A percentile compares a stretch with the other conserved stretches of the same genome.
Evolutionary conservation across 768 basidiomycete species (phyloP).

Genomic region (Sistotremastrum niveocremeum): DNA sequence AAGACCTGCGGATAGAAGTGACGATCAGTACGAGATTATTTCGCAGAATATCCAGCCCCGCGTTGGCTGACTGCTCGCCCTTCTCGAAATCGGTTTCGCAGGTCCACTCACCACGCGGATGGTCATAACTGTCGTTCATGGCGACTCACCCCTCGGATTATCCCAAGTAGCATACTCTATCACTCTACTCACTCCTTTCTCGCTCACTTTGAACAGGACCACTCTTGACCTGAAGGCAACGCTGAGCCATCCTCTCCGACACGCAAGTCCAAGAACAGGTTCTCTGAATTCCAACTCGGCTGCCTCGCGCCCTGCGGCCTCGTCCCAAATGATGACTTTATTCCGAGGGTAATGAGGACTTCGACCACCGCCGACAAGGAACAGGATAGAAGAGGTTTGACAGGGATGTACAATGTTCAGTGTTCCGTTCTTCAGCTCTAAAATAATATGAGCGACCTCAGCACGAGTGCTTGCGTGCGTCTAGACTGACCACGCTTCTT

Average conservation of each 20-base stretch:
- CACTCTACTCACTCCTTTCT: constrained; percentile 40
- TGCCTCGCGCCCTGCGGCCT: constrained; percentile 58
- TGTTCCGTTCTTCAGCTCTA: constrained; percentile 72
- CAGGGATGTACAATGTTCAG: constrained; percentile 64
- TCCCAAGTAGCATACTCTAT: constrained; percentile 81
- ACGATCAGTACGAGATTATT: not conserved
- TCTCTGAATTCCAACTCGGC: constrained; percentile 86
- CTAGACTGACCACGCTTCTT: constrained; percentile 58
- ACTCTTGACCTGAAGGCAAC: constrained; percentile 71
- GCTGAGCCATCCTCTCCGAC: constrained; percentile 72
- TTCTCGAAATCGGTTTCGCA: too few species aligned
- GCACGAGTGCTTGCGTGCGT: constrained; percentile 2
- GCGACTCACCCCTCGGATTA: constrained; percentile 58
- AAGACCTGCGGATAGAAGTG: constrained; percentile 37
- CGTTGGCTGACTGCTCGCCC: too few species aligned
- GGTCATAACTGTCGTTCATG: too few species aligned
- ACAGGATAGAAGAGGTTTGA: constrained; percentile 70
- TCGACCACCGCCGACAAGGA: constrained; percentile 76
- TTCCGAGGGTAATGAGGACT: constrained; percentile 86
- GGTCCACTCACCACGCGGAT: too few species aligned
- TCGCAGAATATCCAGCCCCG: too few species aligned
- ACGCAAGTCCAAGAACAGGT: constrained; percentile 64
- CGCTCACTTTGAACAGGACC: constrained; percentile 60
- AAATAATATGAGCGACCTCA: constrained; percentile 9
- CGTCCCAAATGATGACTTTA: constrained; percentile 87